Evolutionary conservation across 148 eudicot species (phyloP).

Genomic region (Limonium bicolor): DNA sequence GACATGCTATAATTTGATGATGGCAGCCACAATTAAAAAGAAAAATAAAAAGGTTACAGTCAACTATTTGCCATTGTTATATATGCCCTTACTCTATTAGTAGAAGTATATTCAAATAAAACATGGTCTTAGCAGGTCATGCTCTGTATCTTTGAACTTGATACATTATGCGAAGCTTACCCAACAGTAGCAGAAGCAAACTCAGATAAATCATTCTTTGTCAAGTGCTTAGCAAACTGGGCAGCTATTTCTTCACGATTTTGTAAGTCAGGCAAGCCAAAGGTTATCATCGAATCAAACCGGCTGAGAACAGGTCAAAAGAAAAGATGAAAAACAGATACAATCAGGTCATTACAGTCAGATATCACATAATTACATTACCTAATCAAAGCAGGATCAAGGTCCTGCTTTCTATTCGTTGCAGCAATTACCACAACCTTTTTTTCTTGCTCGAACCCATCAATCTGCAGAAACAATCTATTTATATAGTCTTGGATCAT

Average conservation of each 20-base stretch:
- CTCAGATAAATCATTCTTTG: conserved; percentile 45
- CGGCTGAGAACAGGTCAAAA: conserved; percentile 36
- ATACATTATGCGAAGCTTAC: conserved; percentile 34
- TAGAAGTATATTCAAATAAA: too few relatives aligned
- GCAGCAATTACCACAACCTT: conserved; percentile 96
- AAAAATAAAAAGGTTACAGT: too few relatives aligned
- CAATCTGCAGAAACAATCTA: conserved; percentile 47
- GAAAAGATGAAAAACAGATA: neutral
- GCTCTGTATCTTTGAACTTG: too few relatives aligned
- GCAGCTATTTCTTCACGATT: conserved; percentile 81
- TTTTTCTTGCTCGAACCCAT: conserved; percentile 95
- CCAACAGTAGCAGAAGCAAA: conserved; percentile 61
- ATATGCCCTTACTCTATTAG: too few relatives aligned
- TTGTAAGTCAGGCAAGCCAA: conserved; percentile 65
- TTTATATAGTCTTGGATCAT: too few relatives aligned
- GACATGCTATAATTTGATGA: conserved; percentile 55
- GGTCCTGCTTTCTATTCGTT: conserved; percentile 92
- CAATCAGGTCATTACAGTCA: neutral
- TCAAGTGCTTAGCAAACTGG: conserved; percentile 91
- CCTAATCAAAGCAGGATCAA: conserved; percentile 97
- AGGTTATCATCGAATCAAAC: conserved; percentile 71
- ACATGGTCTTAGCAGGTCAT: too few relatives aligned
- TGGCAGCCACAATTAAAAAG: too few relatives aligned
- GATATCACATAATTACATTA: too few relatives aligned
- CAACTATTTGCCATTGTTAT: too few relatives aligned